A percentile compares a stretch with the other conserved stretches of the same genome.
Conservation (phyloP, 768 basidiomycete genomes). For the Trametes cinnabarina region DNA sequence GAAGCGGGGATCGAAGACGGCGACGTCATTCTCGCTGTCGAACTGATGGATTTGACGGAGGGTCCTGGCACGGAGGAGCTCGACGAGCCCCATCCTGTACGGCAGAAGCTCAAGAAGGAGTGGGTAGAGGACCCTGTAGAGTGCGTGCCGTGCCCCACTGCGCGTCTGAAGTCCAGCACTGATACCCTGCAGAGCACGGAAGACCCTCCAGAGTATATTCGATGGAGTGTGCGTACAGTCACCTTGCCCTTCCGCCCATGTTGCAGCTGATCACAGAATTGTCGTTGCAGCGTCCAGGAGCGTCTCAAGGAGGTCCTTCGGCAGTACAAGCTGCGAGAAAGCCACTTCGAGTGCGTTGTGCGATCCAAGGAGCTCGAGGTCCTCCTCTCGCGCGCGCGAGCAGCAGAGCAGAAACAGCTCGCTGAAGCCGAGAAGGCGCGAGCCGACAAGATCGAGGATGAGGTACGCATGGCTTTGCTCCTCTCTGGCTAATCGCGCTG, state of each 20-base stretch:
- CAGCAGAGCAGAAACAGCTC: constrained; percentile 83
- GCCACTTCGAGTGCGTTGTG: constrained; percentile 89
- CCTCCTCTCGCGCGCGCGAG: constrained; percentile 79
- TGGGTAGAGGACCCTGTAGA: constrained; percentile 76
- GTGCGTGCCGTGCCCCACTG: constrained; percentile 40
- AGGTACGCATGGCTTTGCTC: constrained; percentile 47
- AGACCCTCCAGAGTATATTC: constrained; percentile 79
- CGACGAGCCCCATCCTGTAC: constrained; percentile 65
- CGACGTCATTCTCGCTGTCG: constrained; percentile 86
- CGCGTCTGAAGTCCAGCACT: neutral
- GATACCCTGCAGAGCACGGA: constrained; percentile 52
- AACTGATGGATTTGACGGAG: constrained; percentile 87
- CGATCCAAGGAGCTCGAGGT: constrained; percentile 92
- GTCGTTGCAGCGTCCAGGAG: constrained; percentile 65
- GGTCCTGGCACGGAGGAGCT: constrained; percentile 58
- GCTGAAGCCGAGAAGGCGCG: constrained; percentile 71
- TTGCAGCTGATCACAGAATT: neutral
- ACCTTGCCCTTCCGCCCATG: neutral
- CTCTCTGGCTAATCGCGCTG: neutral
- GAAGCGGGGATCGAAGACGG: constrained; percentile 85
- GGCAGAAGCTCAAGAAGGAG: constrained; percentile 74
- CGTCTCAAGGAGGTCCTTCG: constrained; percentile 83
- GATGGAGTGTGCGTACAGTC: constrained; percentile 68
- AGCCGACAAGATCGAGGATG: constrained; percentile 68
- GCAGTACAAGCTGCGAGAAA: constrained; percentile 87